Conservation (phyloP, 176 grass and related monocot genomes). For the Triticum monococcum region DNA sequence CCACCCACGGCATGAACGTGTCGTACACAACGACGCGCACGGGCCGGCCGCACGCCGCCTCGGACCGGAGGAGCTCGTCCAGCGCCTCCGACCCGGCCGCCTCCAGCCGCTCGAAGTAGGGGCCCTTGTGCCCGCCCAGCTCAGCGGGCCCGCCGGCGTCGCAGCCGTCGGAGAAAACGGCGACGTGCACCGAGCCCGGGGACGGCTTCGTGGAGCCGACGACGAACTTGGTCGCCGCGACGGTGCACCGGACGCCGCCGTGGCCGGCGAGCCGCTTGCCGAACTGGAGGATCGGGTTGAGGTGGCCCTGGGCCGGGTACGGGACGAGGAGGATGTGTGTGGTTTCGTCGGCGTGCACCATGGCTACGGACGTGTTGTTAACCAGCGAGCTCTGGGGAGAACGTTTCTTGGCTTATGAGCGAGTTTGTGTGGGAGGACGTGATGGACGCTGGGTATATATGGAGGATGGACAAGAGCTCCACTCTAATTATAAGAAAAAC, state of each 20-base stretch:
- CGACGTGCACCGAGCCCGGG: conserved; percentile 29
- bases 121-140: background rate
- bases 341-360: background rate
- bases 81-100: conserved; percentile 39
- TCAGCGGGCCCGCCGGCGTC: conserved; percentile 31
- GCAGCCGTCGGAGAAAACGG: conserved; percentile 48
- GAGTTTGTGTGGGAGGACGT: background rate
- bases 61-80: conserved; percentile 36
- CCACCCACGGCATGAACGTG: conserved; percentile 55
- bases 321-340: conserved; percentile 50
- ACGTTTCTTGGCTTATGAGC: background rate
- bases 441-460: background rate
- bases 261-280: conserved; percentile 46
- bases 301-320: conserved; percentile 68
- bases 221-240: conserved; percentile 46
- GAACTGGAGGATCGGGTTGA: conserved; percentile 67
- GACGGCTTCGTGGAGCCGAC: conserved; percentile 15
- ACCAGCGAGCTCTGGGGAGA: background rate
- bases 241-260: conserved; percentile 38
- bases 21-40: conserved; percentile 57
- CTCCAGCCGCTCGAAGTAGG: conserved; percentile 45
- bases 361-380: background rate
- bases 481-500: too few relatives aligned
- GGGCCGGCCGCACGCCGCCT: conserved; percentile 36
- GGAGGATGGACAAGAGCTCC: too few relatives aligned